Evolutionary conservation across 2,329 filamentous ascomycete species (phyloP).

Genomic region (Gaeumannomyces sp.): DNA sequence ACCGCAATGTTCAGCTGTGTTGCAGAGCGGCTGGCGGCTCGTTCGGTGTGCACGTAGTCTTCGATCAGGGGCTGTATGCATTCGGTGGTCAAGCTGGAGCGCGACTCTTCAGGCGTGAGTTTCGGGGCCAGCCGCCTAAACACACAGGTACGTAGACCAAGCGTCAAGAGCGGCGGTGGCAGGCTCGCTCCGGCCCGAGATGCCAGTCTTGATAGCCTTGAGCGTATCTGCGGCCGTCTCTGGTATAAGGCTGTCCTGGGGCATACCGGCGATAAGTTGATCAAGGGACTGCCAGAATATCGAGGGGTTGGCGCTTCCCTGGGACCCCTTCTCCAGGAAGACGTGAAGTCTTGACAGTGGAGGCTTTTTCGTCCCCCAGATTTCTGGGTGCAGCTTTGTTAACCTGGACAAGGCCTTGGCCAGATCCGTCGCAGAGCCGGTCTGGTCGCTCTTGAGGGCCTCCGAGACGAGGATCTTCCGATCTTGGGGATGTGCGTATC

Average conservation of each 20-base stretch:
- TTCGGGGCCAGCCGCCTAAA: slow-evolving; percentile 46
- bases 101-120: slow-evolving; percentile 39
- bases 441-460: slow-evolving; percentile 65
- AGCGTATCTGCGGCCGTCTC: slow-evolving; percentile 57
- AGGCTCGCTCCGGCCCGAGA: slow-evolving; percentile 69
- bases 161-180: slow-evolving; percentile 60
- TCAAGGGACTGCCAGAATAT: slow-evolving; percentile 69
- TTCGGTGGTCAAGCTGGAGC: slow-evolving; percentile 38
- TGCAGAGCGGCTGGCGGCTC: slow-evolving; percentile 28
- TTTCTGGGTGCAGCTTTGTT: slow-evolving; percentile 56
- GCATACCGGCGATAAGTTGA: slow-evolving; percentile 55
- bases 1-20: slow-evolving; percentile 33
- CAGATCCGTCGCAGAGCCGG: slow-evolving; percentile 67
- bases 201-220: slow-evolving; percentile 61
- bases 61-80: slow-evolving; percentile 44
- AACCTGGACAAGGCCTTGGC: slow-evolving; percentile 60
- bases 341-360: slow-evolving; percentile 53
- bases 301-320: slow-evolving; percentile 48
- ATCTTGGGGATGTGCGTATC: slow-evolving; percentile 44
- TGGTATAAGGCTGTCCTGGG: slow-evolving; percentile 34
- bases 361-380: slow-evolving; percentile 67
- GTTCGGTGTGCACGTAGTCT: slow-evolving; percentile 46
- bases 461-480: slow-evolving; percentile 61
- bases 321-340: slow-evolving; percentile 78
- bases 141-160: slow-evolving; percentile 70